Evolutionary conservation across 495 filamentous ascomycete genomes (phyloP), one percentile per base, ranked within the genome.

Genomic region (Lophiotrema nucula): DNA sequence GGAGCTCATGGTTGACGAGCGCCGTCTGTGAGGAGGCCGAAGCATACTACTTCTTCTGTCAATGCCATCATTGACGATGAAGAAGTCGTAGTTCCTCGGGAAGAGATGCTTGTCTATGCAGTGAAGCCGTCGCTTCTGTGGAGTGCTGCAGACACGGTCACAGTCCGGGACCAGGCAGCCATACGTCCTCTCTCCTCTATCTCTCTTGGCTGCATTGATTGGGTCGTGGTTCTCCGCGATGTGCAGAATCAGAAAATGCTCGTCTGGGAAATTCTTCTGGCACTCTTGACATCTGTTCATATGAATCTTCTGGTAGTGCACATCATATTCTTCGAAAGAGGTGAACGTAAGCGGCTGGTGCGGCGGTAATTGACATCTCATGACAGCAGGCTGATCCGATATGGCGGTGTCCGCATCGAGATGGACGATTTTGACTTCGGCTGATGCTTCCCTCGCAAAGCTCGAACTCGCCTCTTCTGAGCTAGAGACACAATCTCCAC

Each of bases 51-150:
- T 85, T 43, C 88, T 80, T 39, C 85, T 85, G 65, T 97, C 93
- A 44, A 97, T 88, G 25, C 93, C 93, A 55, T 90, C 82, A 61
- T 92, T 88, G 0, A 95, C 85, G 26, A 97, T 81, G 21, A 81
- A 83, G 69, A 96, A 97, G 68, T 97, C 92, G 68, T 92, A 98
- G 56, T 88, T 87, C 79, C 82, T 85, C 4, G 92, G 93, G 70
- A 93, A 98, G 76, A 88, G 82, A 66, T 98, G 93, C 72, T 96
- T 97, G 70, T 96, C 92, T 55, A 92, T 88, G 22, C 95, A 73
- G 73, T 98, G 93, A 69, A 88, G 82, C 46, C 86, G 78, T 43
- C 93, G 82, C 70, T 95, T 98, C 59, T 88, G 81, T 3, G 88
- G 84, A 6, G 85, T 90, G 24, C 81, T 85, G 73, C 92, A 97